A percentile compares a stretch with the other conserved stretches of the same genome.
phyloP scores from a whole-genome alignment of 1,284 basidiomycete genomes.

The Rhodotorula sp. region DNA sequence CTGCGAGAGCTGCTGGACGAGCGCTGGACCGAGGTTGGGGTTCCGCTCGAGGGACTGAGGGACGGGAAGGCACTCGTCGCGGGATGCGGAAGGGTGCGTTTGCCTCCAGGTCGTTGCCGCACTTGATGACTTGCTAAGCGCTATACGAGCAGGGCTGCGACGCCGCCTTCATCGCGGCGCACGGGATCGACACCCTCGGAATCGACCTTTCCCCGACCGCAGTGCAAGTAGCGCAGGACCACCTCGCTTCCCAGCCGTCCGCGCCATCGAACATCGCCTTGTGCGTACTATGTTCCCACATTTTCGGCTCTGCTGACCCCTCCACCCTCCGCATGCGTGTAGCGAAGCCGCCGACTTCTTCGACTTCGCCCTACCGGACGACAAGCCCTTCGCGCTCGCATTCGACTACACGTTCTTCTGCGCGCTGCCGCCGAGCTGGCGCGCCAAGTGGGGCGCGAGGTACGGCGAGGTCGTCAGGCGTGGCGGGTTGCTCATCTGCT shows the following conservation, averaged over 20 bases:
- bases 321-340: background rate
- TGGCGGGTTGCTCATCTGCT: conserved; percentile 26
- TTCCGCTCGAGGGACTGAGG: conserved; percentile 3
- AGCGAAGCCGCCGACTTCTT: conserved; percentile 41
- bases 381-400: conserved; percentile 16
- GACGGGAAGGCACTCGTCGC: conserved; percentile 30
- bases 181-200: conserved; percentile 38
- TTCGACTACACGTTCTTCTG: conserved; percentile 42
- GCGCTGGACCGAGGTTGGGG: conserved; percentile 18
- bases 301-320: too few relatives aligned
- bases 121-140: fast-evolving
- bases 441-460: conserved; percentile 22
- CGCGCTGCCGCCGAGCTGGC: conserved; percentile 26
- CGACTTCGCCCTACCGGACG: conserved; percentile 10
- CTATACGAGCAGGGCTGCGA: conserved; percentile 37
- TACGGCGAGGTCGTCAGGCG: conserved; percentile 31
- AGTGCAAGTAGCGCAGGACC: conserved; percentile 28
- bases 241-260: conserved; percentile 6
- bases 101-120: background rate
- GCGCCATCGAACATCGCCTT: conserved; percentile 27
- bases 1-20: conserved; percentile 33
- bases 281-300: background rate
- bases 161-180: conserved; percentile 39
- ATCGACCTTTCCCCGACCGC: conserved; percentile 42
- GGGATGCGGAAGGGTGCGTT: conserved; percentile 31